Percentiles rank a stretch among this genome's conserved stretches.
These are phyloP conservation scores for Tubosaeta sp. DNA, from an alignment of 768 basidiomycete genomes.

Conservation along the genomic window DNA sequence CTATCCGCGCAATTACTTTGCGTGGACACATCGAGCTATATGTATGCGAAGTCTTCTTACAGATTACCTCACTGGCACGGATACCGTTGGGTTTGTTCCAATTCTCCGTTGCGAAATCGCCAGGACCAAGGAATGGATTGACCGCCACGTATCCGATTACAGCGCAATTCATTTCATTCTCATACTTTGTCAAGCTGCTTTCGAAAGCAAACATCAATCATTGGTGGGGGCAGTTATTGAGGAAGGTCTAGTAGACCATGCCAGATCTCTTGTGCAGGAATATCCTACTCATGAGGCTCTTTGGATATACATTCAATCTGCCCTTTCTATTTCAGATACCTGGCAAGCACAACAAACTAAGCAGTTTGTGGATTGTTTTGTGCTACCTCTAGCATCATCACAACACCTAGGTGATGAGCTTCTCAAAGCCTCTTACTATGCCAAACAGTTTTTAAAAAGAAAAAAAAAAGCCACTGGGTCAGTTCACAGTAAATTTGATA, in stretches of 20 bases:
- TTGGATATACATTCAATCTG: conserved; percentile 46
- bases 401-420: not conserved
- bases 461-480: not conserved
- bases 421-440: conserved; percentile 4
- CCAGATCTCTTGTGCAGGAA: conserved; percentile 41
- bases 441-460: conserved; percentile 10
- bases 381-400: conserved; percentile 13
- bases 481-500: not conserved
- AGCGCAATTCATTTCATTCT: conserved; percentile 57
- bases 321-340: not conserved
- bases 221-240: conserved; percentile 4
- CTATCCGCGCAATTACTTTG: conserved; percentile 72
- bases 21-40: conserved; percentile 61
- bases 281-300: conserved; percentile 60
- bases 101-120: conserved; percentile 39
- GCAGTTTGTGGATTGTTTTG: conserved; percentile 14
- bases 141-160: conserved; percentile 63
- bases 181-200: conserved; percentile 27
- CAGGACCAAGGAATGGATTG: conserved; percentile 48
- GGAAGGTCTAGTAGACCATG: conserved; percentile 34
- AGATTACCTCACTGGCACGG: conserved; percentile 14
- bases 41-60: conserved; percentile 36
- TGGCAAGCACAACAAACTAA: not conserved
- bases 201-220: conserved; percentile 2
- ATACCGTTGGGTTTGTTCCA: conserved; percentile 15